Evolutionary conservation across 2,329 filamentous ascomycete genomes (phyloP).

Genomic region (Penicillium sp.): DNA sequence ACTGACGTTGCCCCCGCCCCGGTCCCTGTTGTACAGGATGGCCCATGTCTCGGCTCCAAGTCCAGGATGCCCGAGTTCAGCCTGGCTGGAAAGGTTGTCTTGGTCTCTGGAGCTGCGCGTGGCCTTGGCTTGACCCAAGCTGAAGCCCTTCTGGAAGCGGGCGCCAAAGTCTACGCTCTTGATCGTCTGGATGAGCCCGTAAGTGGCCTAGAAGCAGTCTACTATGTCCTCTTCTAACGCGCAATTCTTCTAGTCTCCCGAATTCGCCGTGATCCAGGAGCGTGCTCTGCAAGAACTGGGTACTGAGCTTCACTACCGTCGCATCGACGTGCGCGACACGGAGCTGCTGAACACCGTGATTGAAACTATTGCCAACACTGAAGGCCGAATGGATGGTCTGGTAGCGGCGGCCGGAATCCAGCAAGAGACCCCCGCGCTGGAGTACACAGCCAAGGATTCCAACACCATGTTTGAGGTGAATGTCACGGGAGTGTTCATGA

Average conservation of each 20-base stretch:
- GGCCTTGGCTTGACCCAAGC: constrained; percentile 65
- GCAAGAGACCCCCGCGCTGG: constrained; percentile 72
- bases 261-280: constrained; percentile 58
- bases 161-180: constrained; percentile 50
- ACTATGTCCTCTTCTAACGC: too few relatives aligned
- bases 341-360: constrained; percentile 58
- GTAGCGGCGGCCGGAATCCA: constrained; percentile 65
- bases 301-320: constrained; percentile 62
- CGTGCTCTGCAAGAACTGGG: constrained; percentile 57
- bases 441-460: constrained; percentile 58
- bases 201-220: too few relatives aligned
- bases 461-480: constrained; percentile 57
- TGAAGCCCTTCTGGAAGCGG: constrained; percentile 65
- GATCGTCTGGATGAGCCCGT: constrained; percentile 37
- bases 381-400: constrained; percentile 69
- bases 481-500: constrained; percentile 56
- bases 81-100: constrained; percentile 59
- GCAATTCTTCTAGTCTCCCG: constrained; percentile 42
- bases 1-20: too few relatives aligned
- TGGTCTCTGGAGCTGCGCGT: constrained; percentile 62
- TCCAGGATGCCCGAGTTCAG: constrained; percentile 61
- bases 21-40: too few relatives aligned
- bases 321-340: constrained; percentile 70
- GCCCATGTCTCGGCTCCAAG: constrained; percentile 23
- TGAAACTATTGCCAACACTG: constrained; percentile 57